These are phyloP conservation scores for Aureobasidium sp. DNA, from an alignment of 2,329 filamentous ascomycete genomes.

Conservation along the genomic window DNA sequence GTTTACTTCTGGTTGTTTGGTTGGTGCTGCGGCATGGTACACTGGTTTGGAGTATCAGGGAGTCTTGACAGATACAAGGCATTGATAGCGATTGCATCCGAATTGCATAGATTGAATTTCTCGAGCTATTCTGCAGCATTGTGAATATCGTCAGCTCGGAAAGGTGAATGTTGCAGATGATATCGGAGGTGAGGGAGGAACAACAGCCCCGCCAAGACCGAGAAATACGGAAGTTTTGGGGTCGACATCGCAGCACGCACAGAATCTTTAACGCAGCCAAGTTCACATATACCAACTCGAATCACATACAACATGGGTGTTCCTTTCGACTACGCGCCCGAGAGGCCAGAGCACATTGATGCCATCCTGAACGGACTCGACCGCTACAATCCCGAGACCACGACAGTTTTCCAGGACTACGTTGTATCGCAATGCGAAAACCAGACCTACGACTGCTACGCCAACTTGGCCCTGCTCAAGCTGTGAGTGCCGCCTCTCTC, in stretches of 20 bases:
- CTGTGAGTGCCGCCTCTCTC: conserved; percentile 64
- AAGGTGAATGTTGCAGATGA: too few relatives aligned
- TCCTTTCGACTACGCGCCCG: conserved; percentile 78
- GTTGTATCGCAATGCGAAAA: conserved; percentile 91
- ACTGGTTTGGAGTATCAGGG: background rate
- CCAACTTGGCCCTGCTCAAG: conserved; percentile 92
- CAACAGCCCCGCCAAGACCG: background rate
- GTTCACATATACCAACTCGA: background rate
- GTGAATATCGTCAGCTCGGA: too few relatives aligned
- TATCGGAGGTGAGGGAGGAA: background rate
- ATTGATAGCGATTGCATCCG: background rate
- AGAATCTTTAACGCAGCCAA: background rate
- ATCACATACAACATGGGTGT: conserved; percentile 33
- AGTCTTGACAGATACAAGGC: background rate
- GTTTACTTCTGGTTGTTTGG: background rate
- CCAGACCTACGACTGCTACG: conserved; percentile 90
- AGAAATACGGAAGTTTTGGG: background rate
- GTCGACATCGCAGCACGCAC: background rate
- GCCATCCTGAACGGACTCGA: conserved; percentile 94
- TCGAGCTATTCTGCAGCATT: background rate
- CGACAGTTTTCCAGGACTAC: conserved; percentile 87
- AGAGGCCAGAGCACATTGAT: conserved; percentile 87
- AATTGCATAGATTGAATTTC: background rate
- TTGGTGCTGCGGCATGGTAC: background rate
- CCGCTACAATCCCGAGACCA: conserved; percentile 97